These are phyloP conservation scores for Ophiostoma montium DNA, from an alignment of 2,329 filamentous ascomycete genomes.

Conservation along the genomic window DNA sequence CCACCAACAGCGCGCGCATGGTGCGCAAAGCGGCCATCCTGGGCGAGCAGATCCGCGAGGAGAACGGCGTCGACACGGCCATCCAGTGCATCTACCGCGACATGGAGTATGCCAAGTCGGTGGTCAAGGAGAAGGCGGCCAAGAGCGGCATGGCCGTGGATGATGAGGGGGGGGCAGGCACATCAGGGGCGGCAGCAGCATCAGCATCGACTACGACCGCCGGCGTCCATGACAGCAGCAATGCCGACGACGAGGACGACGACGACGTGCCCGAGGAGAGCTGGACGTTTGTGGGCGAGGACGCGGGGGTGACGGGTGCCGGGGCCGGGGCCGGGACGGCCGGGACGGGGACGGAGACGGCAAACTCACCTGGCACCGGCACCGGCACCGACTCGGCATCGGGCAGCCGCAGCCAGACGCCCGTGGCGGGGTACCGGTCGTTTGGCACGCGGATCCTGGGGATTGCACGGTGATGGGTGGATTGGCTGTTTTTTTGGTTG, in stretches of 20 bases:
- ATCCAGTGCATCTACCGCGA: conserved; percentile 92
- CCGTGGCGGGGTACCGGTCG: conserved; percentile 1
- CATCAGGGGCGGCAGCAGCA: no score
- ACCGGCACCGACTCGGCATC: no score
- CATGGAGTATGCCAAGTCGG: conserved; percentile 75
- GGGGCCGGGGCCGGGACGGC: not conserved
- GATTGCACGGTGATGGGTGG: not conserved
- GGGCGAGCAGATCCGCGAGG: conserved; percentile 75
- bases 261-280: conserved; percentile 61
- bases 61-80: conserved; percentile 78
- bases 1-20: conserved; percentile 81
- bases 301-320: conserved; percentile 4
- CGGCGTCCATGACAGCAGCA: no score
- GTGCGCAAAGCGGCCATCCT: conserved; percentile 69
- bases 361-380: no score
- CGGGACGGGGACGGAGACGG: no score
- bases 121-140: conserved; percentile 54
- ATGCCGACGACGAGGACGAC: conserved; percentile 32
- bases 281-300: conserved; percentile 73
- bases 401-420: not conserved
- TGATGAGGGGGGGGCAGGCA: no score
- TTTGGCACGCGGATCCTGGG: conserved; percentile 7
- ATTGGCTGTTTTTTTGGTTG: not conserved
- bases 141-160: no score
- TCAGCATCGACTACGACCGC: no score